Evolutionary conservation across 345 rosid species (phyloP), one percentile per base, ranked within the genome.

Genomic region (Orychophragmus violaceus): DNA sequence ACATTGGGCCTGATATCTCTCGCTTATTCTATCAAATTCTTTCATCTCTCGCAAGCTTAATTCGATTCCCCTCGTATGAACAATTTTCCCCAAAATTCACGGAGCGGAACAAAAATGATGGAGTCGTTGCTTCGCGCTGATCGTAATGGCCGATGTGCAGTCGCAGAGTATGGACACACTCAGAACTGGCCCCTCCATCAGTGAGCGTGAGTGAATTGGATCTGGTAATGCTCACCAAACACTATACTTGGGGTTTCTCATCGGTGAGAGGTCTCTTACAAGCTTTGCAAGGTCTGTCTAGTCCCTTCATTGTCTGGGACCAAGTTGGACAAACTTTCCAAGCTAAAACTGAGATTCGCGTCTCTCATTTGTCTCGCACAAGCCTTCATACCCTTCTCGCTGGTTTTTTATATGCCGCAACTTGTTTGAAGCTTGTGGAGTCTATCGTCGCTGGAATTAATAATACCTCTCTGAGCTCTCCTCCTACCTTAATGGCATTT

Each of bases 251-350:
- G 4, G 2, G 21, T 63, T 28, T 48, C 37, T 53, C 5, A 18
- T n/a, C 42, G 6, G 93, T 93, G 24, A 81, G 67, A 51, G 84
- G 88, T 35, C 81, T 84, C 32, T 62, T 86, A 64, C 81, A 83
- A 78, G 85, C 88, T 80, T 48, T 90, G 72, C 97, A 93, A 77
- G 98, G 98, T 13, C 70, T 93, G 5, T 82, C 96, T 11, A 74
- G 83, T 75, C 78, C 87, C 11, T 64, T 79, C 59, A 77, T 93
- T 39, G 53, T 27, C 22, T 93, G 97, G 98, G 91, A 90, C 72
- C 69, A 74, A 13, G 69, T 10, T 51, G 42, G 51, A 23, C 77
- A 68, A 42, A 64, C 70, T 45, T 93, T 83, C 75, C 37, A 67
- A 22, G 79, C 78, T 35, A 79, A 63, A 44, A 56, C 52, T 33